Evolutionary conservation across 495 filamentous ascomycete species (phyloP).

Genomic region (Hyaloscypha hepaticicola): DNA sequence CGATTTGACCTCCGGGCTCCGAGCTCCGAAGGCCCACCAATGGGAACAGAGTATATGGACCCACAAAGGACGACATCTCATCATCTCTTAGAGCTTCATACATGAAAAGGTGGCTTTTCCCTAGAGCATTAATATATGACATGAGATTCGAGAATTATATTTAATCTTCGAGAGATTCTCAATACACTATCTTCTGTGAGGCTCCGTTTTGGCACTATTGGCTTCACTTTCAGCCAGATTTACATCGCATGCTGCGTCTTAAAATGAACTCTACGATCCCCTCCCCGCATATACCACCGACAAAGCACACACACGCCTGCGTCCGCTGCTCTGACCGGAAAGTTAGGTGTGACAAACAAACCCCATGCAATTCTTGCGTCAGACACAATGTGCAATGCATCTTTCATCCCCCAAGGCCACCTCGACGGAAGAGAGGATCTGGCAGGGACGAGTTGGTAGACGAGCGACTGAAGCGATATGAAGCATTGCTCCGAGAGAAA

Average conservation of each 20-base stretch:
- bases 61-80: too few species aligned
- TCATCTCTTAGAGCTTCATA: too few species aligned
- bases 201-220: background rate
- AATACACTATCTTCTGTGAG: too few species aligned
- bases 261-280: background rate
- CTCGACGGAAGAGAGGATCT: conserved; percentile 60
- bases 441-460: conserved; percentile 46
- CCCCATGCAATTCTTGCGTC: conserved; percentile 79
- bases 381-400: conserved; percentile 77
- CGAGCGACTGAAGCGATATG: conserved; percentile 53
- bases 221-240: too few species aligned
- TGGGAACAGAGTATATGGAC: too few species aligned
- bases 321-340: conserved; percentile 76
- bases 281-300: background rate
- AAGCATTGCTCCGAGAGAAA: conserved; percentile 42
- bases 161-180: too few species aligned
- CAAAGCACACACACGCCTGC: conserved; percentile 47
- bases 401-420: conserved; percentile 69
- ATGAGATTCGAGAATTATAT: too few species aligned
- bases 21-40: conserved; percentile 8
- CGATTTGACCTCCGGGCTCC: background rate
- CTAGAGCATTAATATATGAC: too few species aligned
- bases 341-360: conserved; percentile 74
- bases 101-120: too few species aligned
- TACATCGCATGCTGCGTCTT: background rate